Conservation (phyloP, 768 basidiomycete species). For the Hemileccinum rubropunctum region DNA sequence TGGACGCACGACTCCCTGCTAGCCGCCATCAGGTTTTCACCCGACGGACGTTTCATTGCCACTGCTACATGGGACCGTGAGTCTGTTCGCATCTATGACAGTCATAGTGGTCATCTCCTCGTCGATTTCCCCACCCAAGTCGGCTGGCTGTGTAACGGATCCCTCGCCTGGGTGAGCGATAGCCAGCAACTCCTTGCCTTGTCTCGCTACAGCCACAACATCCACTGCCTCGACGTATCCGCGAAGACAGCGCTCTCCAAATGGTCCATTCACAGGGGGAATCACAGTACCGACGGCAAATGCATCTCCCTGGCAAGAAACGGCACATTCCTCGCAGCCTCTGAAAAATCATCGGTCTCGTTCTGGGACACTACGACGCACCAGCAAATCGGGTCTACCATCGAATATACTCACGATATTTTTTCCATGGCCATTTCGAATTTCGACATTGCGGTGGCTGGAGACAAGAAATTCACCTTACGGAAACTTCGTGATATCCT, state of each 20-base stretch:
- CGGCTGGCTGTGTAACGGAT: too few relatives aligned
- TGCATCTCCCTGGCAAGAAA: constrained; percentile 2
- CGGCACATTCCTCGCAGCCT: background rate
- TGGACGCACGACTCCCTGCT: background rate
- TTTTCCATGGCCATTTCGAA: background rate
- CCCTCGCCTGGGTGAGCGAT: background rate
- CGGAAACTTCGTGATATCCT: background rate
- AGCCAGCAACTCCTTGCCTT: background rate
- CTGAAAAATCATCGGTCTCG: background rate
- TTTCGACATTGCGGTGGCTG: background rate
- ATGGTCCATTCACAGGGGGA: constrained; percentile 5
- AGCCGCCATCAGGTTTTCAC: too few relatives aligned
- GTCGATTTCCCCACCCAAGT: background rate
- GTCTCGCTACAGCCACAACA: background rate
- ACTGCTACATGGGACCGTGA: background rate
- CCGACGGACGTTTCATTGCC: too few relatives aligned
- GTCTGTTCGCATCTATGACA: background rate
- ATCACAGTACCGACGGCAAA: background rate
- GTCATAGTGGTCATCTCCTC: background rate
- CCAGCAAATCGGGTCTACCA: too few relatives aligned
- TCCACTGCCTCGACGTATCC: background rate
- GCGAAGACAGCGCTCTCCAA: background rate
- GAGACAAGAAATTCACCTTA: background rate
- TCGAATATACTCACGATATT: too few relatives aligned
- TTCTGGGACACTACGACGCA: background rate